Evolutionary conservation across 805 yeast genomes (phyloP), one percentile per base, ranked within the genome.

Genomic region (Pachysolen tannophilus): DNA sequence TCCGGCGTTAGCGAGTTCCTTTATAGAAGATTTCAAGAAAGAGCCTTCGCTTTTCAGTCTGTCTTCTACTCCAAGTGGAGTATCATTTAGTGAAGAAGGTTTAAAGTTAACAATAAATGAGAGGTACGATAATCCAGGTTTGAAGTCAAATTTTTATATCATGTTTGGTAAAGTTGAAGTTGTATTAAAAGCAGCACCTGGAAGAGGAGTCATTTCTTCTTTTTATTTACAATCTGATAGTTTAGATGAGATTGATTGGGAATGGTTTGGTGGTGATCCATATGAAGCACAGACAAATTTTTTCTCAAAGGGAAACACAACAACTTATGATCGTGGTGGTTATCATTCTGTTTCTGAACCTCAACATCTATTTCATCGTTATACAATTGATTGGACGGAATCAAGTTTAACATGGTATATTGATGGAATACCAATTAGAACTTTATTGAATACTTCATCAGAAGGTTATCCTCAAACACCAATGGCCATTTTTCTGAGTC

Each of bases 401-500:
- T 79, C 77, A 28, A 50, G 61, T 6, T 60, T 82, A 27, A 63
- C 70, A 7, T 88, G 94, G 87, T 72, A 70, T 38, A 47, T 85
- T 18, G 94, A 88, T 49, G 94, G 90, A 20, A 50, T 43, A 6
- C 63, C 67, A 1, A 75, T 84, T 8, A 75, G 97, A 63, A 71
- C 82, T 2, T 60, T 88, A 35, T 28, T 50, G 8, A 65, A 73
- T 38, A 58, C 62, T 37, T 62, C 78, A 16, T 52, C 72, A 13
- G 68, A 75, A 50, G 94, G 94, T 5, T 88, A 72, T 56, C 97
- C 97, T 28, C 95, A 87, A 60, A 63, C 86, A n/a, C 97, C 97
- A 32, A 84, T 87, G 88, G 68, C 62, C 44, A 53, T 82, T 9
- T 67, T 62, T 51, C 62, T 74, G 42, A 90, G 92, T 44, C 59